phyloP scores from a whole-genome alignment of 441 rosid genomes.

The Populus hybrid region DNA sequence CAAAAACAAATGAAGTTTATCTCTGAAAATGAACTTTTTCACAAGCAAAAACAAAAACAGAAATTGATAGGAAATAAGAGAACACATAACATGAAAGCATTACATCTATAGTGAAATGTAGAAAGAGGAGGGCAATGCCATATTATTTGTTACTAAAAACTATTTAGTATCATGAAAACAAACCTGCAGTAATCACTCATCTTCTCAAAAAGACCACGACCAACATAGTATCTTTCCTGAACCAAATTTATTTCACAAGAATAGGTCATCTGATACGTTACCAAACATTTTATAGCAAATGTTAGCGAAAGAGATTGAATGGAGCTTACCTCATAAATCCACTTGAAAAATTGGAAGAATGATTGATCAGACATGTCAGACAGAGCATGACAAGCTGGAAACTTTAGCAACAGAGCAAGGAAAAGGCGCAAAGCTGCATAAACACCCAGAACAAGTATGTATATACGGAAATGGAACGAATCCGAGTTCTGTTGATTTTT shows the following conservation, averaged over 20 bases:
- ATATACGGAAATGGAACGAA: constrained; percentile 82
- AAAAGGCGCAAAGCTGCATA: constrained; percentile 79
- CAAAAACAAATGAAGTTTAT: background rate
- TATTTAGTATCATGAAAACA: constrained; percentile 9
- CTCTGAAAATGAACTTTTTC: background rate
- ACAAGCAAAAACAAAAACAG: background rate
- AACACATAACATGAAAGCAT: background rate
- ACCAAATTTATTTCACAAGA: constrained; percentile 21
- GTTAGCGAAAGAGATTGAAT: constrained; percentile 17
- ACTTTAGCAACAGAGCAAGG: constrained; percentile 65
- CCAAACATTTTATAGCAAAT: constrained; percentile 5
- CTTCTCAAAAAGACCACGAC: constrained; percentile 96
- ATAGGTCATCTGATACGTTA: constrained; percentile 14
- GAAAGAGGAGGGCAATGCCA: background rate
- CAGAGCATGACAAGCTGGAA: constrained; percentile 86
- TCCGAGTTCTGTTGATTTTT: constrained; percentile 51
- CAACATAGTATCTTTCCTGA: constrained; percentile 99
- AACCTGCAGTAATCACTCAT: constrained; percentile 94
- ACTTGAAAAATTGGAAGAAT: constrained; percentile 98
- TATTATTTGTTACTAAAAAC: background rate
- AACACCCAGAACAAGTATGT: constrained; percentile 83
- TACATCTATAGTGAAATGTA: background rate
- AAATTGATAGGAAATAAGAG: background rate
- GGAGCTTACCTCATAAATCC: constrained; percentile 90
- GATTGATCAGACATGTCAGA: constrained; percentile 93